Base-by-base conservation (phyloP, 345 rosid genomes). In the Lepidium didymum region DNA sequence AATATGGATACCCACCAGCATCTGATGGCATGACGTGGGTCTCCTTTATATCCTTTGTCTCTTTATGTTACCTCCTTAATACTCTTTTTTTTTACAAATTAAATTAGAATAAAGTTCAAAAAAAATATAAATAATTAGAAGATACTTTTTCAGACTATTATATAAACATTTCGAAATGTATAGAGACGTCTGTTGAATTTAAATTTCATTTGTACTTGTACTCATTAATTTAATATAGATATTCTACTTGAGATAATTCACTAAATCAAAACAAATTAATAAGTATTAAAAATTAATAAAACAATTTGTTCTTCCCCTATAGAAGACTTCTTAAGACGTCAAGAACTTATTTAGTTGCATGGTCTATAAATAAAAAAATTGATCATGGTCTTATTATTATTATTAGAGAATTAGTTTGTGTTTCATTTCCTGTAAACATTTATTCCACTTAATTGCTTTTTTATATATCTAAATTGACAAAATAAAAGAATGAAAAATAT, bases 1-100 rank as follows among this genome's bases (percentile, higher is more conserved):
- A 74, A 74, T 68, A 74, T 74, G 78, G 78, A 74, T 62, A 68
- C 64, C 78, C 78, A 75, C 78, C 69, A 75, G 78, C 78, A 75
- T 68, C 42, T 37, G 33, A 29, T 29, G 59, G 40, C 69, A 55
- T 75, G 46, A 40, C 69, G 62, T 46, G 47, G 64, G 40, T 68
- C 65, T 68, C 41, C 54, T 75, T 68, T 42, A 54, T 68, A 45
- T 46, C 45, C 34, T 40, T 74, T 68, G 74, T 68, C 69, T 68
- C 55, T 63, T 59, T 45, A 52, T 74, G 77, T 73, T 45, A 19
- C 65, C 70, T 67, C 14, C 8, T 62, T n/a, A n/a, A n/a, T n/a
- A n/a, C n/a, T 33, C 33, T 62, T 15, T 45, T 51, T 52, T 59
- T 43, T 21, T 71, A 71, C 47, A 25, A 10, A 29, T 10, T 38